Base-by-base conservation (phyloP, 1,284 basidiomycete species). In the Porodaedalea pini region DNA sequence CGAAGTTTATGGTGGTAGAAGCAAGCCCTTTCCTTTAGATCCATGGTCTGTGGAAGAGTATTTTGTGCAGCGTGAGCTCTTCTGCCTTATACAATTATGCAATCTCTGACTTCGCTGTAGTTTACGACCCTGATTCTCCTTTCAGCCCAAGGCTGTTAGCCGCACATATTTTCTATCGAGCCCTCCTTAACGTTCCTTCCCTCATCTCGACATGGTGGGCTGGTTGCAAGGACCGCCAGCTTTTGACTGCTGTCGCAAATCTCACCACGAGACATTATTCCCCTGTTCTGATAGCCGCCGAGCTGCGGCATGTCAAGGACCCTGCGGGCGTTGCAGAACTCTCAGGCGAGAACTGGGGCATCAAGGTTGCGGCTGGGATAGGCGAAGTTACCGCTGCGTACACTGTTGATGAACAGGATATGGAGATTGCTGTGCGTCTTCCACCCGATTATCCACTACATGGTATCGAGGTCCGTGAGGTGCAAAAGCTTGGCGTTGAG, bases 401-500 rank as follows among this genome's bases (percentile, higher is more conserved):
- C 68, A 78, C 83, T 6, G 88, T 99, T 0, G 97, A 99, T 70
- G 97, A 99, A 62, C 91, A 98, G 68, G 83, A 88, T 41, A 84
- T 99, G 67, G 96, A 99, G 73, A 87, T 99, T 57, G 87, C 83
- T 19, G 77, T 99, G 62, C 83, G 87, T 63, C 84, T 99, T 31
- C 97, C 97, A 0, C 69, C 73, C 3, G 95, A 98, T 67, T 99
- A 93, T 83, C 97, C 97, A 0, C 74, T 99, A 40, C 89, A 89
- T 64, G 82, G 81, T 34, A 89, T 98, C 34, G 94, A 97, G 68
- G 86, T 98, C 21, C 83, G 85, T 65, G 95, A 97, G 66, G 77
- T 90, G 45, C 85, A 88, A 67, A 81, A 86, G 60, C 86, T 98
- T 6, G 94, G 93, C 2, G 93, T 99, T 3, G 85, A 90, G 21